Conservation (phyloP, 495 filamentous ascomycete genomes). For the Lindgomyces ingoldianus region DNA sequence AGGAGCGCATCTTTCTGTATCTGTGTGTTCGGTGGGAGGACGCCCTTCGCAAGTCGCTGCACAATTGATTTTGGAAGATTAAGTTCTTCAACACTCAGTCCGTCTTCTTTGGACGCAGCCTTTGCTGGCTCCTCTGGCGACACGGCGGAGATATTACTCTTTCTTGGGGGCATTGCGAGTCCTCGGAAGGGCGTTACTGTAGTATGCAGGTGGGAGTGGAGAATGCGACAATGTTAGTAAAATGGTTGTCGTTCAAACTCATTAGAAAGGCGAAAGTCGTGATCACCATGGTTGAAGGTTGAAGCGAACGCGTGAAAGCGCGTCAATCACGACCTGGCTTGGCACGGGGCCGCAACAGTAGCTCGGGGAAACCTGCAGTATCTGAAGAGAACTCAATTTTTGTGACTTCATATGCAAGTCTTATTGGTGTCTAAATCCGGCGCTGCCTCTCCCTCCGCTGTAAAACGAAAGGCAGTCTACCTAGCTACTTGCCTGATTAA, state of each 20-base stretch:
- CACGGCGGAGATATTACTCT: constrained; percentile 43
- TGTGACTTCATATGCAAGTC: no score
- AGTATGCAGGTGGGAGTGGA: neutral
- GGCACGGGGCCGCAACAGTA: no score
- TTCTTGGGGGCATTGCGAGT: constrained; percentile 44
- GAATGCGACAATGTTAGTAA: neutral
- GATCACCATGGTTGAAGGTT: no score
- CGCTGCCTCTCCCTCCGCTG: no score
- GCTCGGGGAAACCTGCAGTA: no score
- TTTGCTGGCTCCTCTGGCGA: constrained; percentile 31
- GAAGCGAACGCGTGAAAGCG: constrained; percentile 6
- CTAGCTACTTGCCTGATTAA: no score
- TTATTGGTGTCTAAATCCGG: no score
- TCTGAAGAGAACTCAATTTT: no score
- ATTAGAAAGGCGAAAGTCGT: no score
- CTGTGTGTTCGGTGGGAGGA: constrained; percentile 93
- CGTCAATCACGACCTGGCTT: constrained; percentile 7
- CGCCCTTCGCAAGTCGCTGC: constrained; percentile 87
- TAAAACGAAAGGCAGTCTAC: no score
- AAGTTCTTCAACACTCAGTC: constrained; percentile 58
- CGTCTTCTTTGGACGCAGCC: constrained; percentile 34
- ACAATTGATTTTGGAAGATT: constrained; percentile 92
- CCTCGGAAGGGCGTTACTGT: neutral
- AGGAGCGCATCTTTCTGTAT: constrained; percentile 91
- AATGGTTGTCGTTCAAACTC: no score